Evolutionary conservation across 306 rosid species (phyloP).

Genomic region (Morella rubra): DNA sequence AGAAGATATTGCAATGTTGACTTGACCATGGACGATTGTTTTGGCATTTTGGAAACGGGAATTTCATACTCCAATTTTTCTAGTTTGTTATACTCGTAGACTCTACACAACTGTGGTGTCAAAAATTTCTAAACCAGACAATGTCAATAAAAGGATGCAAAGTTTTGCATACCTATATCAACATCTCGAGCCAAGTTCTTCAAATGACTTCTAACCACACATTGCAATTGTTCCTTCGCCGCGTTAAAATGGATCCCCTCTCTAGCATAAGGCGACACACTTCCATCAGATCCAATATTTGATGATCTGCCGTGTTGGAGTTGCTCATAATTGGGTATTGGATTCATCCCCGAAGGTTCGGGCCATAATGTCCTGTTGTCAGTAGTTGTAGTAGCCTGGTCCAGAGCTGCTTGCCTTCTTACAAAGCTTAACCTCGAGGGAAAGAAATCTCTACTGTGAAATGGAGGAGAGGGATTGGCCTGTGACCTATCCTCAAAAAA

Average conservation of each 20-base stretch:
- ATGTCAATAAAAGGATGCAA: slow-evolving; percentile 17
- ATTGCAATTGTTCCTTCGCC: slow-evolving; percentile 68
- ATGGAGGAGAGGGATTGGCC: slow-evolving; percentile 44
- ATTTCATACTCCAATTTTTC: background rate
- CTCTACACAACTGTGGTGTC: background rate
- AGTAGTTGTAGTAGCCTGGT: slow-evolving; percentile 32
- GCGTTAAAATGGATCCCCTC: slow-evolving; percentile 46
- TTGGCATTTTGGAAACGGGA: background rate
- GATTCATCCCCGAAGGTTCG: slow-evolving; percentile 41
- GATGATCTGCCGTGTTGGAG: slow-evolving; percentile 44
- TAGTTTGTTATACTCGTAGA: background rate
- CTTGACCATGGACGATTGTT: background rate
- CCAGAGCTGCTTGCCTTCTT: slow-evolving; percentile 47
- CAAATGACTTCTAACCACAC: slow-evolving; percentile 61
- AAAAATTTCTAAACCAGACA: background rate
- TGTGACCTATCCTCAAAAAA: slow-evolving; percentile 64
- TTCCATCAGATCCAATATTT: slow-evolving; percentile 34
- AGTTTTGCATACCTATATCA: slow-evolving; percentile 51
- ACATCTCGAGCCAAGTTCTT: slow-evolving; percentile 48
- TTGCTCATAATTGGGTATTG: slow-evolving; percentile 44
- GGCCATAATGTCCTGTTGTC: slow-evolving; percentile 48
- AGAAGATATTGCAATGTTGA: slow-evolving; percentile 11
- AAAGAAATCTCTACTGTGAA: slow-evolving; percentile 42
- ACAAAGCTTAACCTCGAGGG: slow-evolving; percentile 42
- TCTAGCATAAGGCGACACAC: slow-evolving; percentile 26